Conservation (phyloP, 202 grass and related monocot species). For the Alloteropsis angusta region DNA sequence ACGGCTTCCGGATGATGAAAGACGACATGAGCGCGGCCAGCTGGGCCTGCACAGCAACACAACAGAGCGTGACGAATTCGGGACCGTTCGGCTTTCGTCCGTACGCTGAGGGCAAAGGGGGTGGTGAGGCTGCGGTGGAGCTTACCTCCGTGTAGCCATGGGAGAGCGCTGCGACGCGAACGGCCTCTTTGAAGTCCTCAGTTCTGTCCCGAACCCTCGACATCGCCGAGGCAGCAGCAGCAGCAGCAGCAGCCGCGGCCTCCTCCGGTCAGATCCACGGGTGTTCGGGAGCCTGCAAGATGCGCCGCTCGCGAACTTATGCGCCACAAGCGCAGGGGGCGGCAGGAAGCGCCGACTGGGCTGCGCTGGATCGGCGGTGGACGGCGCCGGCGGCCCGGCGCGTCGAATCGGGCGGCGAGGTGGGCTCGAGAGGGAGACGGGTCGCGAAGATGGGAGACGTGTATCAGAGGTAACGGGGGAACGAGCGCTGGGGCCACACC, state of each 20-base stretch:
- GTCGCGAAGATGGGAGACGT: not conserved
- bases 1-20: slow-evolving; percentile 80
- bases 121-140: not conserved
- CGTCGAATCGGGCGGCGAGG: slow-evolving; percentile 23
- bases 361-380: not conserved
- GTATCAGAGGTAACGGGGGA: no score
- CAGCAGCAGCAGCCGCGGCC: not conserved
- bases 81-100: not conserved
- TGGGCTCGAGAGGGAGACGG: not conserved
- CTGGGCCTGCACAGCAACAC: slow-evolving; percentile 41
- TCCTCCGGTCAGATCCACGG: slow-evolving; percentile 28
- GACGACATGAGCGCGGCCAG: slow-evolving; percentile 62
- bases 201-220: slow-evolving; percentile 62
- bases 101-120: not conserved
- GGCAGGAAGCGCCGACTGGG: not conserved
- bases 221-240: slow-evolving; percentile 29
- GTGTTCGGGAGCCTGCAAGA: not conserved
- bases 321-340: not conserved
- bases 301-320: not conserved
- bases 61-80: not conserved
- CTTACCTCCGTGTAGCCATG: slow-evolving; percentile 65
- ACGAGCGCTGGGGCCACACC: not conserved
- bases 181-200: slow-evolving; percentile 75
- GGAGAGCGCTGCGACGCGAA: slow-evolving; percentile 48
- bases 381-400: not conserved